Evolutionary conservation across 495 filamentous ascomycete genomes (phyloP), one percentile per base, ranked within the genome.

Genomic region (Xylaria bambusicola): DNA sequence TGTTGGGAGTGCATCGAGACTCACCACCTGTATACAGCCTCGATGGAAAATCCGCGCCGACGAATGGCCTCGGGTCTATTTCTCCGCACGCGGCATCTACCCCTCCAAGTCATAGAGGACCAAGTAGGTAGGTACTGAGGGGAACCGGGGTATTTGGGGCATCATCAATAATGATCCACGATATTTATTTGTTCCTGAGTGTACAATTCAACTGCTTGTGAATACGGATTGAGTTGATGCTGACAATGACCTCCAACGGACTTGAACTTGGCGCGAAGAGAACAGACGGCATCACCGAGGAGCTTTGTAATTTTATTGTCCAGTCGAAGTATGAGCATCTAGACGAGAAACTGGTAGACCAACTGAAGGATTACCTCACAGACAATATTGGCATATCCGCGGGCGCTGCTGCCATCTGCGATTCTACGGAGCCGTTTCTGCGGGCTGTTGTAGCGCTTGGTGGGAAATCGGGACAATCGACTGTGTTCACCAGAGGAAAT

Each of bases 401-500:
- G 7, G 40, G 41, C 42, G 41, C 60, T 5, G 40, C 53, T 15
- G 38, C 49, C 7, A 52, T 50, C 49, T 52, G 46, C 41, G 47
- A 62, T 5, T 57, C 47, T 27, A 40, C 47, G 13, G 60, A 62
- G 45, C 46, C 54, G 21, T 58, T 62, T 33, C 35, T 57, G 38
- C 24, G 47, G 17, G 60, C 47, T 46, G 38, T 52, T 27, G 29
- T 44, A 45, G 61, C 55, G 13, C 45, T 58, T 8, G 51, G 61
- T 45, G 55, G 48, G 9, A 48, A 47, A 20, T 38, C 58, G 7
- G 58, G 58, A 13, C 20, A 47, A 5, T 61, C 49, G 8, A 61
- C 58, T 26, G 58, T 61, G 13, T 61, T 53, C 58, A 61, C 58
- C 4, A 61, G 54, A 36, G 58, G 58, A 18, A 44, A 31, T 15